Evolutionary conservation across 2,329 filamentous ascomycete genomes (phyloP), one percentile per base, ranked within the genome.

Genomic region (Aureobasidium uvarum): DNA sequence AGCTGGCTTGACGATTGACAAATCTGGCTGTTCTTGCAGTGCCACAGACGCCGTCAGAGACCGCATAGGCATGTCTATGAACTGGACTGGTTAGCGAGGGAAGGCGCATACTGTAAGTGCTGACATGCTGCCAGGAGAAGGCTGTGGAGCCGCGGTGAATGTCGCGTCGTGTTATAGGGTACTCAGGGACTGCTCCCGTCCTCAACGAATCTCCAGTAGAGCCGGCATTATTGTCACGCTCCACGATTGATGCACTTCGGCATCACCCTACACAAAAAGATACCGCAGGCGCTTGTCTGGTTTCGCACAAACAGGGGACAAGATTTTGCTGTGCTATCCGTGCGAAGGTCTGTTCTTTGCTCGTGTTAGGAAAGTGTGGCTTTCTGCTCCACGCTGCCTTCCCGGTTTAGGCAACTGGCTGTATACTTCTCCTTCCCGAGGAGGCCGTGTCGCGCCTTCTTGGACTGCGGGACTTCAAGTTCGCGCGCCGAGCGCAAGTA

Each of bases 1-100:
- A 48, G 28, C 13, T 60, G 56, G 56, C 56, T 60, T 46, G 25
- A 23, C 38, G n/a, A 48, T 60, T 60, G 56, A 60, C 56, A 60
- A 28, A 60, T 60, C 23, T 60, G 41, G 18, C n/a, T n/a, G 28
- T 11, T 25, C 43, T 36, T 36, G 43, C 43, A 60, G 41, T 23
- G 56, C 11, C n/a, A 46, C 31, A n/a, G 23, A 36, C 18, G 41
- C 56, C 20, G 28, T 48, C 28, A 46, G 41, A 23, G 20, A 33
- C n/a, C 43, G 18, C 20, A 25, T 36, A n/a, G 28, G n/a, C 41
- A 25, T 46, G 56, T 60, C 13, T 23, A 8, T 23, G 25, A 13
- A 60, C 3, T n/a, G 6, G 18, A 36, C 2, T 48, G 18, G 6
- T 60, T 46, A 60, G 56, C 56, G 56, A 60, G 31, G n/a, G 4